These are phyloP conservation scores for Vicia faba DNA, from an alignment of 306 rosid species.

Conservation along the genomic window DNA sequence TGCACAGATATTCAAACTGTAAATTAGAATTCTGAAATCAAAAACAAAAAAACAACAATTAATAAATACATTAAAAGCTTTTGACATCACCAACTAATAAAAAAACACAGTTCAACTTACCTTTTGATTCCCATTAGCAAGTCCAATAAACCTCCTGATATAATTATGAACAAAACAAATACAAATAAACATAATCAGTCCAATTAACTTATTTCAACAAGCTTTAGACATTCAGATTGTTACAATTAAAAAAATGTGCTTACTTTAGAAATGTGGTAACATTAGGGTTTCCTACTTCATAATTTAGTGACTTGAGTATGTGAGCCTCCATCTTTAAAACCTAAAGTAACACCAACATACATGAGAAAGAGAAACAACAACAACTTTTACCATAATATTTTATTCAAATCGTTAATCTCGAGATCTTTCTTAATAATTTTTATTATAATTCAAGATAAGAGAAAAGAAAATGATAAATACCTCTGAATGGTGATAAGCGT, in stretches of 20 bases:
- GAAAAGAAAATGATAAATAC: constrained; percentile 27
- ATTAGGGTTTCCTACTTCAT: constrained; percentile 84
- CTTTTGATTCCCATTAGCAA: constrained; percentile 42
- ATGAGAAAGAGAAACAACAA: constrained; percentile 12
- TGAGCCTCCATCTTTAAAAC: constrained; percentile 83
- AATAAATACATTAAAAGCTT: neutral
- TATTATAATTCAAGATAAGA: neutral
- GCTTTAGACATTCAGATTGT: neutral
- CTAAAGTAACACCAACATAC: constrained; percentile 36
- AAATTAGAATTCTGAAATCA: constrained; percentile 48
- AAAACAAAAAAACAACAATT: neutral
- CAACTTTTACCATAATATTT: no score
- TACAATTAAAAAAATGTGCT: neutral
- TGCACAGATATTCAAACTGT: constrained; percentile 59
- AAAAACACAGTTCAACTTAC: neutral
- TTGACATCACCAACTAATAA: neutral
- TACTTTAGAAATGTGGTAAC: constrained; percentile 71
- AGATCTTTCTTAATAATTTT: no score
- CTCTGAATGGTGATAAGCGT: constrained; percentile 55
- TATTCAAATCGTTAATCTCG: no score
- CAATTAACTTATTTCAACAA: neutral
- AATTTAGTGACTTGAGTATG: constrained; percentile 61
- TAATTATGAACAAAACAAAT: constrained; percentile 26
- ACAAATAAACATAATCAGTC: neutral
- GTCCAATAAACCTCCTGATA: constrained; percentile 52